Base-by-base conservation (phyloP, 2,329 filamentous ascomycete genomes). In the Colletotrichum spaethianum region DNA sequence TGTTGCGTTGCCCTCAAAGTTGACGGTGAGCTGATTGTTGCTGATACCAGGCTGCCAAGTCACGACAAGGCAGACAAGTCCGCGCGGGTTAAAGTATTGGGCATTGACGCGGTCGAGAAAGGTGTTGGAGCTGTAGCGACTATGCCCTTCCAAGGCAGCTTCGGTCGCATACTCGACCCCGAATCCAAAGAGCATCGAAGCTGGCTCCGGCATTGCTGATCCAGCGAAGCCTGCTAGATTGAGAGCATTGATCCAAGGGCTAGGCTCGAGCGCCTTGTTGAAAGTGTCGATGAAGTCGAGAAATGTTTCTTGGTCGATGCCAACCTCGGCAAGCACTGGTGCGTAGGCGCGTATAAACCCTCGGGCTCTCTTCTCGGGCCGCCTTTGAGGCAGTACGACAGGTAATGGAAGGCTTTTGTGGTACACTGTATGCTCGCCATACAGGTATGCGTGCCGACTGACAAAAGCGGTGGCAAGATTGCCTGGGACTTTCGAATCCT, bases 21-120 rank as follows among this genome's bases (percentile, higher is more conserved):
- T 76, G 38, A 81, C 74, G 14, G 70, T 42, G 4, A 79, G 76
- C 20, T 79, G 75, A 23, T 42, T 26, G 3, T 38, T 2, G 18
- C 75, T 69, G 0, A 77, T 73, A 4, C 84, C 82, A 0, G 86
- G 85, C 63, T 86, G 86, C 80, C 83, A 90, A 1, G 86, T 86
- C 80, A 91, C 85, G 46, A 92, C 82, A 26, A 82, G 50, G 4
- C 76, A 79, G 16, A 86, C 88, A 0, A 91, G 82, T 0, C 89
- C 89, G 2, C 84, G 84, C 0, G 90, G 89, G 57, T 83, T 84
- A 77, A 92, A 92, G 70, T 90, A 85, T 3, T 87, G 82, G 11
- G 85, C 81, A 75, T 91, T 92, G 75, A 90, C 83, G 44, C 82
- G 79, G 74, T 90, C 85, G 20, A 92, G 83, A 76, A 89, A 91